These are phyloP conservation scores for Spiromyces aspiralis DNA, from an alignment of 371 early-diverging fungal genomes.

Conservation along the genomic window DNA sequence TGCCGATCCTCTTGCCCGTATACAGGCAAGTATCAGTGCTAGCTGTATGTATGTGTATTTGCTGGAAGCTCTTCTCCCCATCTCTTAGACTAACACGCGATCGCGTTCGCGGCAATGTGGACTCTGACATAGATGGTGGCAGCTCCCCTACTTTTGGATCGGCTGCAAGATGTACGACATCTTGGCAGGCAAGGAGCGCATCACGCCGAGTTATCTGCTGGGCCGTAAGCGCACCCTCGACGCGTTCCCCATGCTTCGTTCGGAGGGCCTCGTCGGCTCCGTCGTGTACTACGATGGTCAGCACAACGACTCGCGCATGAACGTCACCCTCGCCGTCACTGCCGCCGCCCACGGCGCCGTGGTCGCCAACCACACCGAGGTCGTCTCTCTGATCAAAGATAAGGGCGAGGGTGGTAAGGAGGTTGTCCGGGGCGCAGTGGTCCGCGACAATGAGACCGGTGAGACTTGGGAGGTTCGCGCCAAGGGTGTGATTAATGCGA, in stretches of 20 bases:
- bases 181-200: constrained; percentile 79
- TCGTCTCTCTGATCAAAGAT: constrained; percentile 64
- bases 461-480: constrained; percentile 75
- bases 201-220: constrained; percentile 79
- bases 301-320: constrained; percentile 97
- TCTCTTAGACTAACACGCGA: constrained; percentile 1
- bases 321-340: constrained; percentile 90
- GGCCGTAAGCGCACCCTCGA: constrained; percentile 72
- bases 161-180: constrained; percentile 94
- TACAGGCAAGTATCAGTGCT: no score
- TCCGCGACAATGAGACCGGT: constrained; percentile 78
- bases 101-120: no score
- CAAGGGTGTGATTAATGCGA: constrained; percentile 93
- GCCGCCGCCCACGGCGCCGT: constrained; percentile 89
- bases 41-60: no score
- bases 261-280: constrained; percentile 80
- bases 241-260: constrained; percentile 90
- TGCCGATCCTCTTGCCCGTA: constrained; percentile 93
- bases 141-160: constrained; percentile 94
- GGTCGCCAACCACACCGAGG: constrained; percentile 92
- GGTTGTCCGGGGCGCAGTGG: constrained; percentile 59
- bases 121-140: no score
- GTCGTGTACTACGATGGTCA: constrained; percentile 98
- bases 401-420: constrained; percentile 27
- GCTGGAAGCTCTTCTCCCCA: constrained; percentile 20